These are phyloP conservation scores for Taphrina deformans DNA, from an alignment of 1,139 yeast genomes.

Conservation along the genomic window DNA sequence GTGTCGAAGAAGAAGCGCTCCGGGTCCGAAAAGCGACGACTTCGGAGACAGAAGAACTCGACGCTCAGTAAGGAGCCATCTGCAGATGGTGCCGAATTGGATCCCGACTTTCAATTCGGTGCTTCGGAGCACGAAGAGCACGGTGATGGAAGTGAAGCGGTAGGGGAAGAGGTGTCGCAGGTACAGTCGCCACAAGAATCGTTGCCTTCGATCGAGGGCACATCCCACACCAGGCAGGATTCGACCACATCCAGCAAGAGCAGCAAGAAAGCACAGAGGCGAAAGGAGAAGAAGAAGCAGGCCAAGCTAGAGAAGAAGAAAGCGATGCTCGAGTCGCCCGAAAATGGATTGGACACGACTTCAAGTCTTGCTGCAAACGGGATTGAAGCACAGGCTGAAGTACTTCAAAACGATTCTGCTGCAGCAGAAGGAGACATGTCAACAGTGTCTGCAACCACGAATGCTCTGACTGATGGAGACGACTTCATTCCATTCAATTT, in stretches of 20 bases:
- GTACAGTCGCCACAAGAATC: neutral
- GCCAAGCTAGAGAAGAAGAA: constrained; percentile 4
- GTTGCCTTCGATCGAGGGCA: neutral
- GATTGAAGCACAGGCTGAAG: neutral
- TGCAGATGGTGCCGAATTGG: neutral
- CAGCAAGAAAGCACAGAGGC: neutral
- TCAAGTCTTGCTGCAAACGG: neutral
- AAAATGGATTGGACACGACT: constrained; percentile 39
- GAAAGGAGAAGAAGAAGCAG: constrained; percentile 4
- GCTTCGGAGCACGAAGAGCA: neutral
- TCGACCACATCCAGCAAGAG: neutral
- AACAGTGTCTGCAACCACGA: neutral
- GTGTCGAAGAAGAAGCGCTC: neutral
- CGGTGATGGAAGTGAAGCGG: neutral
- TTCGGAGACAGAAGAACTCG: neutral
- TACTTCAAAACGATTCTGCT: too few species aligned
- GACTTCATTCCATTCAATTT: constrained; percentile 66
- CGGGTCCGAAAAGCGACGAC: constrained; percentile 8
- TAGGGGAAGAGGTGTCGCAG: neutral
- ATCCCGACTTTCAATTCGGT: constrained; percentile 10
- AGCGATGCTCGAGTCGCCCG: constrained; percentile 47
- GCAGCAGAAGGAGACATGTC: neutral
- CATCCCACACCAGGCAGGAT: neutral
- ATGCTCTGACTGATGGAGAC: constrained; percentile 40
- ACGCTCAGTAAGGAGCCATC: neutral